phyloP scores from a whole-genome alignment of 192 early-diverging fungal genomes.

The Spizellomyces sp. region DNA sequence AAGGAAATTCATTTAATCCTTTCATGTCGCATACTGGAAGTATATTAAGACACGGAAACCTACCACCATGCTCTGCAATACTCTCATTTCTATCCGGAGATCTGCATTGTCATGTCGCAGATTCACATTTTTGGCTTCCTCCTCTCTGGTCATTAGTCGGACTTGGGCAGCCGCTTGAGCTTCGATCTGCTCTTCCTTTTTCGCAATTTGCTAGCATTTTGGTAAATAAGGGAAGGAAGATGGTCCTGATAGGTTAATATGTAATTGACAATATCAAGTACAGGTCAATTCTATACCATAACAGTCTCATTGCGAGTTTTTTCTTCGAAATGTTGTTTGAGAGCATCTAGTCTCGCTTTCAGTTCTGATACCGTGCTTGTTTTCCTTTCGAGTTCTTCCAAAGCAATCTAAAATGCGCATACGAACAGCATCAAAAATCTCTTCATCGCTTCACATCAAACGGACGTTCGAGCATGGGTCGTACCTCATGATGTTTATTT shows the following conservation, averaged over 20 bases:
- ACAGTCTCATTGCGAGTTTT: constrained; percentile 35
- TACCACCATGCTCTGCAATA: too few relatives aligned
- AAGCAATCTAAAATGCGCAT: constrained; percentile 29
- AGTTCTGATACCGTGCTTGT: constrained; percentile 39
- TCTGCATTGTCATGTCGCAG: constrained; percentile 48
- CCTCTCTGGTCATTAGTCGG: constrained; percentile 21
- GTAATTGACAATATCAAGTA: too few relatives aligned
- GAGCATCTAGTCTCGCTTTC: constrained; percentile 31
- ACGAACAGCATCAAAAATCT: constrained; percentile 1
- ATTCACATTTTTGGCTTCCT: constrained; percentile 39
- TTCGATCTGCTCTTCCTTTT: constrained; percentile 42
- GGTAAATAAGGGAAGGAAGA: too few relatives aligned
- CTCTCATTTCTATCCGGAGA: constrained; percentile 30
- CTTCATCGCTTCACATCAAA: not conserved
- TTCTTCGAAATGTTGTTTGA: constrained; percentile 46
- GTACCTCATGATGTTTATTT: constrained; percentile 41
- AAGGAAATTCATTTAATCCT: not conserved
- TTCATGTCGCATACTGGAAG: too few relatives aligned
- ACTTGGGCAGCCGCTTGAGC: constrained; percentile 23
- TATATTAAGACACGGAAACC: too few relatives aligned
- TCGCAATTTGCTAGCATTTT: constrained; percentile 22
- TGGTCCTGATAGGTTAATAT: too few relatives aligned
- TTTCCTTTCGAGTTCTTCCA: constrained; percentile 44
- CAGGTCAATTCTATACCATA: constrained; percentile 4
- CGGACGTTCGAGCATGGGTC: not conserved